Evolutionary conservation across 2,329 filamentous ascomycete species (phyloP).

Genomic region (Apiospora koreana): DNA sequence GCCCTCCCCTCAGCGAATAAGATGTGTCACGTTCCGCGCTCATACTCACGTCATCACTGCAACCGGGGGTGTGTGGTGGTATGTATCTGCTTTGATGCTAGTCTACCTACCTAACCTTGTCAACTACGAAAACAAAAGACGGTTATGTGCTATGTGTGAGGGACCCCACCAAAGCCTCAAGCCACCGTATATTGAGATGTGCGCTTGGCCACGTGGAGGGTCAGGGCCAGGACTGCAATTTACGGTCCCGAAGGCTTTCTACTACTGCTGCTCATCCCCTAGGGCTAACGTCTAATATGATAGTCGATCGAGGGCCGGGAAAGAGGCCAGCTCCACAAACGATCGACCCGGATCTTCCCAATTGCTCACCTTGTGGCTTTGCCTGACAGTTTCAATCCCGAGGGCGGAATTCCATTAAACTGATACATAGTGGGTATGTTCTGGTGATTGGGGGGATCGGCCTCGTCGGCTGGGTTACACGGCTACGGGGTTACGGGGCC

Average conservation of each 20-base stretch:
- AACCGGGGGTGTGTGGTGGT: background rate
- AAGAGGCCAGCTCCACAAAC: background rate
- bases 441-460: background rate
- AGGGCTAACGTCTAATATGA: background rate
- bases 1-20: background rate
- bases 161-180: background rate
- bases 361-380: background rate
- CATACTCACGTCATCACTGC: constrained; percentile 2
- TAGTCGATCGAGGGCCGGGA: background rate
- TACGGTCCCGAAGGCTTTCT: background rate
- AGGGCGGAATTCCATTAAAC: background rate
- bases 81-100: background rate
- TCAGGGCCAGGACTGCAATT: background rate
- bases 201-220: background rate
- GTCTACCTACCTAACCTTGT: background rate
- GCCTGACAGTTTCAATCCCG: background rate
- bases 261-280: background rate
- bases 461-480: background rate
- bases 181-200: constrained; percentile 5
- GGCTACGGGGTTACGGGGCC: background rate
- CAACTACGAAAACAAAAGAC: background rate
- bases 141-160: background rate
- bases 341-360: background rate
- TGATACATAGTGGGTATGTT: background rate
- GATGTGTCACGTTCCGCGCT: background rate